Conservation (phyloP, 1,139 yeast species). For the Kluyveromyces marxianus region DNA sequence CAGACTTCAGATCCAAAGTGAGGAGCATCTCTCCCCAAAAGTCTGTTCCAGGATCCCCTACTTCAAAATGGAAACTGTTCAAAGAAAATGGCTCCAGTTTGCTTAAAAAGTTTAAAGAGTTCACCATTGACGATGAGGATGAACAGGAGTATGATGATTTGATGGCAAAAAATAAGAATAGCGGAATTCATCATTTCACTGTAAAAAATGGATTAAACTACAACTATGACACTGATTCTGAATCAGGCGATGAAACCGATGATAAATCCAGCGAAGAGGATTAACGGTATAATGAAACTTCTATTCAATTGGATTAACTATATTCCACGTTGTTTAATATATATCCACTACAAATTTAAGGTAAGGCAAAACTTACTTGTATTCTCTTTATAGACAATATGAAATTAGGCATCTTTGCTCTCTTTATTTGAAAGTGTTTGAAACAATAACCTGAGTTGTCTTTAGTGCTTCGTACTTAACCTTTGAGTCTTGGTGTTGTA, state of each 20-base stretch:
- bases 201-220: conserved; percentile 21
- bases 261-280: background rate
- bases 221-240: conserved; percentile 16
- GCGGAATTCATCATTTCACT: conserved; percentile 16
- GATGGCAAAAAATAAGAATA: conserved; percentile 6
- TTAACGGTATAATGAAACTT: background rate
- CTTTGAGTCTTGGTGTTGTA: conserved; percentile 77
- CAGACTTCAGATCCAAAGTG: no score
- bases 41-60: background rate
- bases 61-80: conserved; percentile 5
- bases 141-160: conserved; percentile 27
- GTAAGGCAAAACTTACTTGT: no score
- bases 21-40: background rate
- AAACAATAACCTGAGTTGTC: conserved; percentile 86
- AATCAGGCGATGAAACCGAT: background rate
- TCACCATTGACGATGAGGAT: conserved; percentile 23
- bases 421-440: conserved; percentile 45
- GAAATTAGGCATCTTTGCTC: background rate
- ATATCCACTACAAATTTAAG: no score
- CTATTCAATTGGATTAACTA: background rate
- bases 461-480: conserved; percentile 92
- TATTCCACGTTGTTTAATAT: background rate
- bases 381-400: no score
- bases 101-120: conserved; percentile 24
- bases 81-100: conserved; percentile 7